Conservation (phyloP, 495 filamentous ascomycete species). For the Chaetomium fimeti region DNA sequence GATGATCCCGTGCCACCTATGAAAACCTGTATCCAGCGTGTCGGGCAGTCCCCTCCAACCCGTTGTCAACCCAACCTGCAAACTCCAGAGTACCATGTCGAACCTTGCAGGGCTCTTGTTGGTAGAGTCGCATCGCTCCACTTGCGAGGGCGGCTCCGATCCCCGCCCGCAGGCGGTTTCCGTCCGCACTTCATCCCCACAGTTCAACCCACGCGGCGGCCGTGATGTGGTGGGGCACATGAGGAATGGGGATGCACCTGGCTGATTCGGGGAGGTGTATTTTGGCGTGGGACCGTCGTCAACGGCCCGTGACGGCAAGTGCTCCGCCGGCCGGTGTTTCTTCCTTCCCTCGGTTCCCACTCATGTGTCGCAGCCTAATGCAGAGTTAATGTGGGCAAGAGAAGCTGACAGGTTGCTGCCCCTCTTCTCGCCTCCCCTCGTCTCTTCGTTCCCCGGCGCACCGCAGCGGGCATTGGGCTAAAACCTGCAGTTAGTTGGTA, state of each 20-base stretch:
- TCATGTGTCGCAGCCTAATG: constrained; percentile 12
- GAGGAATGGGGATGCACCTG: constrained; percentile 14
- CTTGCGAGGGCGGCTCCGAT: constrained; percentile 4
- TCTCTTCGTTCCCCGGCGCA: not conserved
- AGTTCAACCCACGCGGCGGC: constrained; percentile 8
- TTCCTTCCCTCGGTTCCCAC: not conserved
- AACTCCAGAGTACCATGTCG: too few relatives aligned
- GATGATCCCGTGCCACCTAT: not conserved
- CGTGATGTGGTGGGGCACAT: constrained; percentile 10
- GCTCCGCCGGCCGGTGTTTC: constrained; percentile 9
- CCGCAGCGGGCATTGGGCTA: constrained; percentile 14
- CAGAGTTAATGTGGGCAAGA: constrained; percentile 4
- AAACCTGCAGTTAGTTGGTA: constrained; percentile 15
- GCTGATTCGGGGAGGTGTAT: constrained; percentile 15
- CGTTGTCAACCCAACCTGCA: not conserved
- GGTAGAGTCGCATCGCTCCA: not conserved
- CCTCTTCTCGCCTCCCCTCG: constrained; percentile 1
- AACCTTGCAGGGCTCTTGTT: not conserved
- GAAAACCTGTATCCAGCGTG: not conserved
- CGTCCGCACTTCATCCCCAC: constrained; percentile 5
- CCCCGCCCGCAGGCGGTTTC: not conserved
- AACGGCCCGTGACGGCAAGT: constrained; percentile 15
- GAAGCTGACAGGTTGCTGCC: not conserved
- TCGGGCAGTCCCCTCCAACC: not conserved
- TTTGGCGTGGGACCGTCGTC: constrained; percentile 10